Base-by-base conservation (phyloP, 2,329 filamentous ascomycete genomes). In the Penicillium sumatraense region DNA sequence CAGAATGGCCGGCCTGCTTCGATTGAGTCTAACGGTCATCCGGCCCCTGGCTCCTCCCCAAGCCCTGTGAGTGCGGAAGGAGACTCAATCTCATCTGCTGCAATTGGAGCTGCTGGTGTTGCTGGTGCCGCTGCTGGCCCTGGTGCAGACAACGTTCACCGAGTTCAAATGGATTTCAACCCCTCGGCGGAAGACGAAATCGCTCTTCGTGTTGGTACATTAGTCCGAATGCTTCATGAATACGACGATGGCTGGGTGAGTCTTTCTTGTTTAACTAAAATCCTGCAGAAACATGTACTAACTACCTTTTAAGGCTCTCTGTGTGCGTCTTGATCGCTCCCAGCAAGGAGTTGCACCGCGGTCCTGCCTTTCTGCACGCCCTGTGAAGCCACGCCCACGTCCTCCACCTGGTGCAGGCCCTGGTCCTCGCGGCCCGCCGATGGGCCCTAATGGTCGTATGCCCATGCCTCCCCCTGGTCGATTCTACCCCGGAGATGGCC, bases 171-270 rank as follows among this genome's bases (percentile, higher is more conserved):
- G 64, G 93, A 97, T 74, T 99, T 98, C 75, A 89, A 86, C 72
- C 93, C 95, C 23, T 93, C 90, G 3, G 88, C 98, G 82, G 89
- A 91, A 5, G 95, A 99, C 70, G 95, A 99, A 76, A 81, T 99
- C 68, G 89, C 86, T 59, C 82, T 99, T 41, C 84, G 81, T 59
- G 85, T 88, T 54, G 95, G 95, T 49, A 88, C 96, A 59, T 81
- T 99, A 46, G 91, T 98, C 48, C 86, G 93, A 61, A 80, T 99
- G 61, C 81, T 98, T 49, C 93, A 98, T 70, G 93, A 96, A 76
- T 99, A 98, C 68, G 95, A 99, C 71, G 95, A 99, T 76, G 95
- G 95, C 68, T 99, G 95, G 95, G 90, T 93, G 84, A 83, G 89
- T 83, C 27, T 14, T 53, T 7, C n/a, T 47, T 29, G 16, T 36